Evolutionary conservation across 805 yeast species (phyloP).

Genomic region (Kockiozyma suomiensis): DNA sequence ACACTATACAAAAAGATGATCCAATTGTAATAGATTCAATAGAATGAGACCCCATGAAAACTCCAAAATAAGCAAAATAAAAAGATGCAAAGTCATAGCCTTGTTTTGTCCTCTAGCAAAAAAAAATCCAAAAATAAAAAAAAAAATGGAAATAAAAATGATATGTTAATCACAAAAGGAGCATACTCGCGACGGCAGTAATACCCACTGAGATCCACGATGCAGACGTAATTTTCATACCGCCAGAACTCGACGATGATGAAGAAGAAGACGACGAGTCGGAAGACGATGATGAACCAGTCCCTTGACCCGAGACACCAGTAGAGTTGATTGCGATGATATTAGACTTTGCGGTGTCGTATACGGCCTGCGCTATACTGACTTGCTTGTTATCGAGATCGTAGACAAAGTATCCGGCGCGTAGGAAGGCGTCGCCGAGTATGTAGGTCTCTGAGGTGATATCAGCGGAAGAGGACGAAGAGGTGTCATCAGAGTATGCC

Average conservation of each 20-base stretch:
- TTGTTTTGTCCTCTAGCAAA: no score
- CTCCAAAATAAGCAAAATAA: not conserved
- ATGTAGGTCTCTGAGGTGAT: slow-evolving; percentile 35
- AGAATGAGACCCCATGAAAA: not conserved
- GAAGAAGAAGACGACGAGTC: not conserved
- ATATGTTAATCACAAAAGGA: not conserved
- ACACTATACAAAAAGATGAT: no score
- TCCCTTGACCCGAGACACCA: slow-evolving; percentile 22
- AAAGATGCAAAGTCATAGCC: not conserved
- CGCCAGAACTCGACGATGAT: not conserved
- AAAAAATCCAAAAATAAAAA: not conserved
- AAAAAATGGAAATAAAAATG: not conserved
- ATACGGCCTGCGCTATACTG: slow-evolving; percentile 56
- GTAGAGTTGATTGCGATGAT: slow-evolving; percentile 24
- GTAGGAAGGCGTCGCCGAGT: slow-evolving; percentile 61
- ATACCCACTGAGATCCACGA: not conserved
- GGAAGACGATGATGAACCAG: slow-evolving; percentile 2
- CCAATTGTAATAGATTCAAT: not conserved
- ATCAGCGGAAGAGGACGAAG: slow-evolving; percentile 9
- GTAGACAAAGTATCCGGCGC: slow-evolving; percentile 65
- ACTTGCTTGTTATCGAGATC: slow-evolving; percentile 61
- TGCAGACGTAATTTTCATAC: not conserved
- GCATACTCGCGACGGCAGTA: not conserved
- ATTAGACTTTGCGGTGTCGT: slow-evolving; percentile 17
- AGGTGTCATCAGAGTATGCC: slow-evolving; percentile 2